Evolutionary conservation across 73 alveolate genomes (phyloP).

Genomic region (Durusdinium trenchii): DNA sequence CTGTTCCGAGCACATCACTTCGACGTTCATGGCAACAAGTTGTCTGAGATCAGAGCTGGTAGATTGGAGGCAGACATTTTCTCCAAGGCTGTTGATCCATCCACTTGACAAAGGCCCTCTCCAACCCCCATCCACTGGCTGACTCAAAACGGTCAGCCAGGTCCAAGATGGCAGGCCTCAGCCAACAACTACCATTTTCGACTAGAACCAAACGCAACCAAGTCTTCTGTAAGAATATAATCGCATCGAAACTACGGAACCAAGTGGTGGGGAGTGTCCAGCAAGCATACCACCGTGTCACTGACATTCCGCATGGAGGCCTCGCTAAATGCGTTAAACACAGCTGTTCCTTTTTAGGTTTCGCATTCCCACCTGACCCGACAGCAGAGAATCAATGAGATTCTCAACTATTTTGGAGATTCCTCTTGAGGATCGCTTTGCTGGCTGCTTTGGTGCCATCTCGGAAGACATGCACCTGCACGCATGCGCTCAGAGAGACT

Average conservation of each 20-base stretch:
- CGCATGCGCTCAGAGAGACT: no score
- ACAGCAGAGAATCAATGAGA: neutral
- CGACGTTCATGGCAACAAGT: no score
- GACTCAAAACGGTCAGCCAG: no score
- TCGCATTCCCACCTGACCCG: neutral
- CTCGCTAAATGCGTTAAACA: neutral
- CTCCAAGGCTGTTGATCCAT: no score
- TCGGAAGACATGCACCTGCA: neutral
- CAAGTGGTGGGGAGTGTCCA: constrained; percentile 14
- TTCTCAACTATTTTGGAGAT: constrained; percentile 22
- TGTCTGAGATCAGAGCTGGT: no score
- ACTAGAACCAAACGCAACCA: neutral
- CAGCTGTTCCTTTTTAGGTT: neutral
- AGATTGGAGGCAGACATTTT: no score
- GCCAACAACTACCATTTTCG: neutral
- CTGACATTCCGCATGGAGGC: neutral
- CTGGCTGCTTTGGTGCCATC: neutral
- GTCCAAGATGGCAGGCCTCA: no score
- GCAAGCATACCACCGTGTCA: neutral
- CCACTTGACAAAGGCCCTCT: no score
- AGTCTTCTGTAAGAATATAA: no score
- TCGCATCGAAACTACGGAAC: no score
- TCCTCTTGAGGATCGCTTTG: neutral
- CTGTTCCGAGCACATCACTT: no score
- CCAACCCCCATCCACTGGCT: no score